Conservation (phyloP, 1,284 basidiomycete genomes). For the Somion occarium region DNA sequence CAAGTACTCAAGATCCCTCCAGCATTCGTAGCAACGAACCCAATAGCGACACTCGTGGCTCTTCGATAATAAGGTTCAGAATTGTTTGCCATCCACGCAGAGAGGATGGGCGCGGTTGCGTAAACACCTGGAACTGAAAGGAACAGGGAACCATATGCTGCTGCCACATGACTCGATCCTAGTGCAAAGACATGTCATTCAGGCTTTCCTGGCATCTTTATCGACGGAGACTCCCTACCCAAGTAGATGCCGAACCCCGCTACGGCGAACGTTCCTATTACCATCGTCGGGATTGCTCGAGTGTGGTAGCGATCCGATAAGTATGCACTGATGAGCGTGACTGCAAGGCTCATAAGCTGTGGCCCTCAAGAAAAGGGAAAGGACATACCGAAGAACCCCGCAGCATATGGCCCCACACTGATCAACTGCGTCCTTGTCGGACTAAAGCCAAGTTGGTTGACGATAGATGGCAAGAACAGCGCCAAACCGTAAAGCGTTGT, state of each 20-base stretch:
- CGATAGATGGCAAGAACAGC: conserved; percentile 25
- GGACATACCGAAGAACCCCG: conserved; percentile 13
- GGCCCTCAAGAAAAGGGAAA: not conserved
- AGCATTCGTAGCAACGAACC: not conserved
- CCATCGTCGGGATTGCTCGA: conserved; percentile 26
- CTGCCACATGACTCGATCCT: not conserved
- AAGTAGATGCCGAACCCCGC: conserved; percentile 47
- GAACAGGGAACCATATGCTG: conserved; percentile 54
- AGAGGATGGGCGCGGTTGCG: conserved; percentile 52
- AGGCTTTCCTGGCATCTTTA: too few relatives aligned
- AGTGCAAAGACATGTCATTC: not conserved
- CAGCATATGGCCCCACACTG: conserved; percentile 22
- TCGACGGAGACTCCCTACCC: conserved; percentile 19
- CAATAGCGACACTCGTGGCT: conserved; percentile 55
- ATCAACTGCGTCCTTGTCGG: conserved; percentile 23
- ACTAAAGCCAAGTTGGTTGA: conserved; percentile 22
- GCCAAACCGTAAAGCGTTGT: not conserved
- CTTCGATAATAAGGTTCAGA: conserved; percentile 66
- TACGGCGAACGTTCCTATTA: conserved; percentile 52
- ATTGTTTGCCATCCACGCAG: conserved; percentile 68
- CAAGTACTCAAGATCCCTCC: not conserved
- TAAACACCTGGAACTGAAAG: conserved; percentile 59
- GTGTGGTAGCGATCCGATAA: conserved; percentile 8
- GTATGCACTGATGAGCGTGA: conserved; percentile 14
- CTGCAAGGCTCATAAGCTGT: conserved; percentile 2